Base-by-base conservation (phyloP, 2,329 filamentous ascomycete species). In the Blastomyces gilchristii region DNA sequence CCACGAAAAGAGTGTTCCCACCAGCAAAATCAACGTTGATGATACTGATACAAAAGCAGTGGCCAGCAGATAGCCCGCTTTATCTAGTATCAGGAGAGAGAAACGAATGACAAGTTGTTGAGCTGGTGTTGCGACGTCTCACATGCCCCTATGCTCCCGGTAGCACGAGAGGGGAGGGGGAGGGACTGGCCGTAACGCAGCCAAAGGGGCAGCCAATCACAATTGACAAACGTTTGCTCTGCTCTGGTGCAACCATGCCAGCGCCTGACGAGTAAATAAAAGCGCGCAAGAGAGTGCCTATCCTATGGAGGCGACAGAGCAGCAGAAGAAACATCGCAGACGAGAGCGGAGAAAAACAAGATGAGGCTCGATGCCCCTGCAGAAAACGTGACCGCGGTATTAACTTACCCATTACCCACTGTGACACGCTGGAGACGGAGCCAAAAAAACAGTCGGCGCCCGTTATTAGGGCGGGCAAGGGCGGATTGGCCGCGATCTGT, bases 341-440 rank as follows among this genome's bases (percentile, higher is more conserved):
- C 22, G 22, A 1, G n/a, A 31, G 22, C 47, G 54, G 52, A 37
- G 18, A 37, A 56, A 25, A 41, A n/a, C n/a, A 45, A 31, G 39
- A 28, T 31, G 56, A 58, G 22, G 16, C n/a, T 31, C 41, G 39
- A 25, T 39, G 54, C 16, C 34, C 31, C 31, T 39, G 54, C 37
- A 22, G 37, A 58, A 45, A 59, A 59, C 57, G 57, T 59, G 57
- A 59, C 57, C 12, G 11, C 25, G 37, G 37, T 28, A 58, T 34
- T n/a, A n/a, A n/a, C n/a, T n/a, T 31, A 31, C 28, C 28, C 28
- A 31, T 4, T 59, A 18, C 56, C 56, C 22, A 12, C 39, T n/a
- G 22, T 34, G 3, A 59, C 37, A 3, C 2, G 41, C 11, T 58
- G 37, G 34, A 58, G 37, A 58, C 54, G 3, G 34, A 22, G 22